Conservation (phyloP, 768 basidiomycete genomes). For the Russula brevipes region DNA sequence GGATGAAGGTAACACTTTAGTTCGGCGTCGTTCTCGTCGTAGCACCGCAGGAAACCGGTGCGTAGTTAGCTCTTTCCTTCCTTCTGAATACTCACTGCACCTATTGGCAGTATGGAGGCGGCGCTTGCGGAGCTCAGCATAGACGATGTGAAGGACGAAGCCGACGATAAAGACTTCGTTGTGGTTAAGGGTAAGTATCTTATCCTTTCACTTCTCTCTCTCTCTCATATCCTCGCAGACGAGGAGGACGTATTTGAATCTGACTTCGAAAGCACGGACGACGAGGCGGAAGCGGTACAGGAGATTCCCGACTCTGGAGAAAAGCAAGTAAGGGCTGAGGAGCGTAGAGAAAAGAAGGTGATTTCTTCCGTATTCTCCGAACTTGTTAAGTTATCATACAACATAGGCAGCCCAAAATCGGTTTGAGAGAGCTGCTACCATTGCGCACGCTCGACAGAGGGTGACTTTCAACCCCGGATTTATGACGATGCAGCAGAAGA, state of each 20-base stretch:
- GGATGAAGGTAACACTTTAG: conserved; percentile 42
- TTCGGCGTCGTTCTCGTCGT: conserved; percentile 55
- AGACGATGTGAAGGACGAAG: conserved; percentile 47
- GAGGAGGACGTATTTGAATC: conserved; percentile 80
- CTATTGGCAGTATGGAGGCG: conserved; percentile 57
- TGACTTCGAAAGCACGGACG: conserved; percentile 84
- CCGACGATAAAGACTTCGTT: conserved; percentile 66
- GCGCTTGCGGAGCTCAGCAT: conserved; percentile 66
- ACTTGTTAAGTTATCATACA: background rate
- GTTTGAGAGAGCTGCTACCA: conserved; percentile 58
- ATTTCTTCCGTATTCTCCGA: conserved; percentile 5
- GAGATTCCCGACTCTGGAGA: conserved; percentile 54
- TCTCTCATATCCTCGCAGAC: conserved; percentile 40
- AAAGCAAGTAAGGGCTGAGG: conserved; percentile 53
- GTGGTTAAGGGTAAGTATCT: conserved; percentile 50
- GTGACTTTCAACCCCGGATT: conserved; percentile 59
- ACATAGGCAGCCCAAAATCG: conserved; percentile 49
- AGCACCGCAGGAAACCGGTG: conserved; percentile 79
- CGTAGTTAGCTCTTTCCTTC: conserved; percentile 11
- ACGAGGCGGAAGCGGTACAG: conserved; percentile 42
- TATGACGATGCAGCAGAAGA: conserved; percentile 28
- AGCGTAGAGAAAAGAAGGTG: conserved; percentile 50
- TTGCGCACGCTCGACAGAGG: conserved; percentile 60
- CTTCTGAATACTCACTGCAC: conserved; percentile 7
- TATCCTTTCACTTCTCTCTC: background rate